These are phyloP conservation scores for Leccinum fallax DNA, from an alignment of 1,284 basidiomycete species.

Conservation along the genomic window DNA sequence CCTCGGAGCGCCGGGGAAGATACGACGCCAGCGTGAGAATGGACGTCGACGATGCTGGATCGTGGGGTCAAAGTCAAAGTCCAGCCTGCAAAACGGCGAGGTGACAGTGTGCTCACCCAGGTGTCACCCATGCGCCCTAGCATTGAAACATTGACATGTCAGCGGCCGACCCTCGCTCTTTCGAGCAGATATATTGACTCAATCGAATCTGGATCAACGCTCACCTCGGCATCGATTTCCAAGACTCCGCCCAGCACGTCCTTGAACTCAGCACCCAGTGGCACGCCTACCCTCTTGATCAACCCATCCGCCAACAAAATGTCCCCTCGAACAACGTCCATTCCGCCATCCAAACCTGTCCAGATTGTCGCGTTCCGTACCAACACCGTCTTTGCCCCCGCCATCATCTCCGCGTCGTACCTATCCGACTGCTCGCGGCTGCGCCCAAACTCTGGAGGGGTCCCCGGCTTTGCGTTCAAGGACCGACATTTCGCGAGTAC, in stretches of 20 bases:
- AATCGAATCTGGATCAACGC: too few species aligned
- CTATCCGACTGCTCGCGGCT: constrained; percentile 65
- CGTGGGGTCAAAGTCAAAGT: neutral
- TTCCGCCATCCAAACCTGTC: constrained; percentile 69
- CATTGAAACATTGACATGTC: neutral
- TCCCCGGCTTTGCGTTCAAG: constrained; percentile 43
- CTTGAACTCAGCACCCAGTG: neutral
- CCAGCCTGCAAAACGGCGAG: neutral
- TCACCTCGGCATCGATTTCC: constrained; percentile 16
- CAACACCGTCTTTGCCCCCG: constrained; percentile 51
- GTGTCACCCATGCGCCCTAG: constrained; percentile 50
- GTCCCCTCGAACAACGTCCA: constrained; percentile 61
- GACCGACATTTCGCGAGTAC: constrained; percentile 28
- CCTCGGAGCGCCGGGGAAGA: constrained; percentile 48
- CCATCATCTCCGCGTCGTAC: constrained; percentile 49
- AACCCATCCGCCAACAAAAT: constrained; percentile 57
- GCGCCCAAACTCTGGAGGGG: constrained; percentile 48
- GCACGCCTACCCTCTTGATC: constrained; percentile 41
- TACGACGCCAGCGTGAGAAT: constrained; percentile 64
- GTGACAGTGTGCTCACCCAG: constrained; percentile 35
- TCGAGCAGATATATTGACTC: too few species aligned
- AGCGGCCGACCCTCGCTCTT: neutral
- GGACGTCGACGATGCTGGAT: constrained; percentile 52
- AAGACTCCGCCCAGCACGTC: neutral
- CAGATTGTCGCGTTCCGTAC: constrained; percentile 81